These are phyloP conservation scores for Eucalyptus regnans DNA, from an alignment of 345 rosid species.

Conservation along the genomic window DNA sequence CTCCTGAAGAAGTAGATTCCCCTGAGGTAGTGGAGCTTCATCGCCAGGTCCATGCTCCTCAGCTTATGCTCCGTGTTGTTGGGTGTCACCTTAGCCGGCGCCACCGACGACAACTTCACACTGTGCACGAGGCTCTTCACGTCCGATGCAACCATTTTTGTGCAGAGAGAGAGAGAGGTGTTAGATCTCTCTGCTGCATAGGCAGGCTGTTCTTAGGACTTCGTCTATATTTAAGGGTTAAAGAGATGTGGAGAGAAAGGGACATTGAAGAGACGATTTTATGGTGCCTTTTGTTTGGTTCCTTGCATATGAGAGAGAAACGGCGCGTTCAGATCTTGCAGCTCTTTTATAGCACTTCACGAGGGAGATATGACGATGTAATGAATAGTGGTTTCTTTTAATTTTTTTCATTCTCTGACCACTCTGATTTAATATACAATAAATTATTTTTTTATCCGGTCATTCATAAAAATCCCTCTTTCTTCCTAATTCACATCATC, in stretches of 20 bases:
- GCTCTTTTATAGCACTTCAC: background rate
- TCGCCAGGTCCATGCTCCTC: constrained; percentile 43
- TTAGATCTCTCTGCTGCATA: background rate
- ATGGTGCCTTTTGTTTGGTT: no score
- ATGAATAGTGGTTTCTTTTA: background rate
- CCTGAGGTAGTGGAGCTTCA: constrained; percentile 69
- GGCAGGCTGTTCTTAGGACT: background rate
- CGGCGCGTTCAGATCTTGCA: background rate
- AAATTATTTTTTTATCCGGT: background rate
- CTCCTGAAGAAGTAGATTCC: constrained; percentile 46
- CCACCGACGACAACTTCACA: constrained; percentile 42
- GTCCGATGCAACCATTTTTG: background rate
- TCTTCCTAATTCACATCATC: background rate
- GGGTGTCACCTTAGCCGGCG: constrained; percentile 37
- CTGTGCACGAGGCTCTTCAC: constrained; percentile 4
- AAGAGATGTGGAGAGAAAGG: no score
- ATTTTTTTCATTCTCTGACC: background rate
- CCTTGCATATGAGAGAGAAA: no score
- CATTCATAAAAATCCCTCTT: background rate
- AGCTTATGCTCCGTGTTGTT: constrained; percentile 22
- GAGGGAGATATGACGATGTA: background rate
- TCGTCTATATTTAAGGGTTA: background rate
- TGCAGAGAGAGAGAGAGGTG: background rate
- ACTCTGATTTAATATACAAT: background rate
- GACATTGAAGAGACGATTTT: no score